These are phyloP conservation scores for Austropuccinia psidii DNA, from an alignment of 1,284 basidiomycete species.

Conservation along the genomic window DNA sequence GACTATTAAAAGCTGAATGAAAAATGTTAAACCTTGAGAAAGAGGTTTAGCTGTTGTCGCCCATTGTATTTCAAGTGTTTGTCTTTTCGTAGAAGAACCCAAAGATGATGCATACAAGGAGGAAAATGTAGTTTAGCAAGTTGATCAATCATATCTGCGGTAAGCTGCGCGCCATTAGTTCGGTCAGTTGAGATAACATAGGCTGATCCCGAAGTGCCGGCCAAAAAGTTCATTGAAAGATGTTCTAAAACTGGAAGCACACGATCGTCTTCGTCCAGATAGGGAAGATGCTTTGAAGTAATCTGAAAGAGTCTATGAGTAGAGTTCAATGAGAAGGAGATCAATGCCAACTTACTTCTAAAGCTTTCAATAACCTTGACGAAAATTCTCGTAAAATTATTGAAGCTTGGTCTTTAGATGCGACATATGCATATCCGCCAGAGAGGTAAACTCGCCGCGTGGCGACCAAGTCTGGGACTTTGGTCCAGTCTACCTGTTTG, in stretches of 20 bases:
- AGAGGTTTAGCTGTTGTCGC: conserved; percentile 82
- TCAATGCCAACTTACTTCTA: conserved; percentile 60
- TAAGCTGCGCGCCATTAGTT: conserved; percentile 60
- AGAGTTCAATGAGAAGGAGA: not conserved
- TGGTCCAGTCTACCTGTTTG: conserved; percentile 64
- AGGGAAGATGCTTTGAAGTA: conserved; percentile 78
- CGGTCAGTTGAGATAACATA: conserved; percentile 52
- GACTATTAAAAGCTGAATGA: not conserved
- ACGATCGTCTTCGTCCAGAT: conserved; percentile 92
- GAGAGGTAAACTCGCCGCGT: conserved; percentile 72
- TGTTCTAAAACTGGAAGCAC: conserved; percentile 84
- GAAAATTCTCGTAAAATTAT: conserved; percentile 85
- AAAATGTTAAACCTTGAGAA: conserved; percentile 68
- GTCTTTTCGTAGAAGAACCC: conserved; percentile 67
- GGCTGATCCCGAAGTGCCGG: conserved; percentile 81
- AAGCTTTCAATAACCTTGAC: conserved; percentile 62
- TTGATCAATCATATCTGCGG: conserved; percentile 87
- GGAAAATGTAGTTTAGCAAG: conserved; percentile 85
- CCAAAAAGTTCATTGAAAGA: conserved; percentile 85
- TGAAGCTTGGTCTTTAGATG: conserved; percentile 69
- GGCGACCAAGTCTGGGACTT: conserved; percentile 85
- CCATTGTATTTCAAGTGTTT: conserved; percentile 89
- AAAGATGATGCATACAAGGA: conserved; percentile 87
- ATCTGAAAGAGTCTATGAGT: conserved; percentile 51
- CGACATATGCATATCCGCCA: conserved; percentile 83